phyloP scores from a whole-genome alignment of 2,329 filamentous ascomycete species.

The Stachybotrys chartarum region DNA sequence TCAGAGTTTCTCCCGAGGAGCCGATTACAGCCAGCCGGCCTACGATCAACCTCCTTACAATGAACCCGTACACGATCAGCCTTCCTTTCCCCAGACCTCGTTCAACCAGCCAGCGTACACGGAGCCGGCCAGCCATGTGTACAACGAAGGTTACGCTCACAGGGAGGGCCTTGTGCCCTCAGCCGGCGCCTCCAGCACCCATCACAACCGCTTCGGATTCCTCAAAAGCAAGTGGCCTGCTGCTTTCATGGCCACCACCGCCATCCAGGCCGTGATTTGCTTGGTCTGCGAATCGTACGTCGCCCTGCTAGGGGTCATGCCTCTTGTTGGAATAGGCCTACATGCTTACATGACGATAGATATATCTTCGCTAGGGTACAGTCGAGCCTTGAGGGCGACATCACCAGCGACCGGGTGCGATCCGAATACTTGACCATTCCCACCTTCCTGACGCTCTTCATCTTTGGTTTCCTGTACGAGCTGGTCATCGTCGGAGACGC shows the following conservation, averaged over 20 bases:
- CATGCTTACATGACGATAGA: conserved; percentile 33
- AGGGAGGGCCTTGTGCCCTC: conserved; percentile 28
- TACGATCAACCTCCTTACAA: conserved; percentile 16
- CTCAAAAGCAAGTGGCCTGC: conserved; percentile 85
- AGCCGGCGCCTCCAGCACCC: conserved; percentile 20
- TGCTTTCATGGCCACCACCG: conserved; percentile 68
- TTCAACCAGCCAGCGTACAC: conserved; percentile 19
- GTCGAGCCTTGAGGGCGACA: conserved; percentile 39
- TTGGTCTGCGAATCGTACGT: conserved; percentile 82
- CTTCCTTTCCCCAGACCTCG: conserved; percentile 15
- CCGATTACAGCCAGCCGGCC: conserved; percentile 11
- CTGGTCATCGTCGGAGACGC: conserved; percentile 89
- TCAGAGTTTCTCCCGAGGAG: conserved; percentile 20
- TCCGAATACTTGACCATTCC: conserved; percentile 69
- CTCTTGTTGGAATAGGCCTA: too few species aligned
- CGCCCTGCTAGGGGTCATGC: not conserved
- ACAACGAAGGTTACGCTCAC: conserved; percentile 28
- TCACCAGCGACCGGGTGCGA: conserved; percentile 29
- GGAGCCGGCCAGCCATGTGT: conserved; percentile 17
- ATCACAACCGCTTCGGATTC: conserved; percentile 51
- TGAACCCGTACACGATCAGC: conserved; percentile 14
- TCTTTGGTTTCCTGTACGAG: conserved; percentile 94
- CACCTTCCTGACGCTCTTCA: conserved; percentile 92
- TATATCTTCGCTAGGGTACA: conserved; percentile 91
- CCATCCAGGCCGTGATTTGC: conserved; percentile 71